phyloP scores from a whole-genome alignment of 225 moss, liverwort and hornwort genomes.

The Antitrichia curtipendula region DNA sequence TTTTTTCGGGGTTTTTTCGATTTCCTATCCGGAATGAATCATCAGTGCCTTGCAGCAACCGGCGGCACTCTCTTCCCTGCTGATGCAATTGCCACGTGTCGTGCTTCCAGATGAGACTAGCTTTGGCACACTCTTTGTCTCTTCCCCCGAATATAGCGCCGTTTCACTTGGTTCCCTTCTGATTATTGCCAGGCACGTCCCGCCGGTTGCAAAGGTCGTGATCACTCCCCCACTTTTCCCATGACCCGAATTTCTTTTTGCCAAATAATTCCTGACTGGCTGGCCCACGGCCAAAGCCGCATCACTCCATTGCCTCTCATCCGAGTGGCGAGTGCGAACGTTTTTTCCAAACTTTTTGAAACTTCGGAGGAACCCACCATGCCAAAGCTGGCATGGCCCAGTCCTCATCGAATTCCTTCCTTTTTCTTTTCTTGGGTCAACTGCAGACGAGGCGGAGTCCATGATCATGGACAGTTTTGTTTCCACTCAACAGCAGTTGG shows the following conservation, averaged over 20 bases:
- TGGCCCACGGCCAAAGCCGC: background rate
- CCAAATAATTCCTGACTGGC: background rate
- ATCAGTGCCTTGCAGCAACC: background rate
- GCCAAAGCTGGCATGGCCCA: background rate
- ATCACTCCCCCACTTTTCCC: background rate
- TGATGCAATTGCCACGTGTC: background rate
- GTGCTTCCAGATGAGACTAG: background rate
- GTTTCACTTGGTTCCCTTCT: background rate
- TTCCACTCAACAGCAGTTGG: background rate
- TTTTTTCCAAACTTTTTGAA: background rate
- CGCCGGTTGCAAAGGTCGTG: background rate
- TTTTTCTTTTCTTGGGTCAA: background rate
- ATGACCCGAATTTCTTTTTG: background rate
- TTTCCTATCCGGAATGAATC: background rate
- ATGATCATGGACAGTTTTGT: background rate
- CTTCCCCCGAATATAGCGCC: background rate
- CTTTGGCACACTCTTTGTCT: slow-evolving; percentile 2
- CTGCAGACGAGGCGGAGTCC: background rate
- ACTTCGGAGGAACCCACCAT: background rate
- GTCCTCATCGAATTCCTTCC: background rate
- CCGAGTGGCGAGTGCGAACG: background rate
- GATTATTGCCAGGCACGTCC: background rate
- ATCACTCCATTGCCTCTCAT: background rate
- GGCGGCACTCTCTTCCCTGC: background rate
- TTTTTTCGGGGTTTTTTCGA: background rate